A percentile compares a stretch with the other conserved stretches of the same genome.
These are phyloP conservation scores for Dalbergia cochinchinensis DNA, from an alignment of 306 rosid genomes.

Conservation along the genomic window DNA sequence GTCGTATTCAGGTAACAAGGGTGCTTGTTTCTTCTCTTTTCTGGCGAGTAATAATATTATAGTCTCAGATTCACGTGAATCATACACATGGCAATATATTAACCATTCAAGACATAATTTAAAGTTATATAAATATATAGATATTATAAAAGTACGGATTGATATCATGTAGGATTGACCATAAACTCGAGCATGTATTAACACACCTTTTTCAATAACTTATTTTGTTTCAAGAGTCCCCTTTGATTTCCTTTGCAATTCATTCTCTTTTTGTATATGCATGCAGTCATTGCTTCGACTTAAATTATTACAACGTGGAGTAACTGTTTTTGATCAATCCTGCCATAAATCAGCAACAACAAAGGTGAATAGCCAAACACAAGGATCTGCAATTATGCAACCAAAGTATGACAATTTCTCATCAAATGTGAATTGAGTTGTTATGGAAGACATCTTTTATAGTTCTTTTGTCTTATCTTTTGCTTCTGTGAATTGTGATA, in stretches of 20 bases:
- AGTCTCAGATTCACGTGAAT: too few relatives aligned
- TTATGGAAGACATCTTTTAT: not conserved
- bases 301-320: conserved; percentile 63
- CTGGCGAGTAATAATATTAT: too few relatives aligned
- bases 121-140: too few relatives aligned
- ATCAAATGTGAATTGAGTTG: not conserved
- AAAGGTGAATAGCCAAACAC: conserved; percentile 47
- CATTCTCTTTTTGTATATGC: conserved; percentile 5
- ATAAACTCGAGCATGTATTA: too few relatives aligned
- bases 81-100: too few relatives aligned
- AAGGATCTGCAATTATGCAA: conserved; percentile 63
- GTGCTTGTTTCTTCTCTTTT: not conserved
- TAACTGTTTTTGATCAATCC: conserved; percentile 51
- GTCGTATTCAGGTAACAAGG: conserved; percentile 75
- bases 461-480: conserved; percentile 7
- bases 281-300: conserved; percentile 79
- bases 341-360: conserved; percentile 24
- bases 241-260: not conserved
- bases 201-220: not conserved
- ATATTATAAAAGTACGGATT: too few relatives aligned
- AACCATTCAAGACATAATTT: too few relatives aligned
- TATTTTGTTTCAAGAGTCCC: not conserved
- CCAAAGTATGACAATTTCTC: conserved; percentile 57
- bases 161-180: too few relatives aligned
- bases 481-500: not conserved